A percentile compares a stretch with the other conserved stretches of the same genome.
Evolutionary conservation across 768 basidiomycete genomes (phyloP).

Genomic region (Clavulina sp.): DNA sequence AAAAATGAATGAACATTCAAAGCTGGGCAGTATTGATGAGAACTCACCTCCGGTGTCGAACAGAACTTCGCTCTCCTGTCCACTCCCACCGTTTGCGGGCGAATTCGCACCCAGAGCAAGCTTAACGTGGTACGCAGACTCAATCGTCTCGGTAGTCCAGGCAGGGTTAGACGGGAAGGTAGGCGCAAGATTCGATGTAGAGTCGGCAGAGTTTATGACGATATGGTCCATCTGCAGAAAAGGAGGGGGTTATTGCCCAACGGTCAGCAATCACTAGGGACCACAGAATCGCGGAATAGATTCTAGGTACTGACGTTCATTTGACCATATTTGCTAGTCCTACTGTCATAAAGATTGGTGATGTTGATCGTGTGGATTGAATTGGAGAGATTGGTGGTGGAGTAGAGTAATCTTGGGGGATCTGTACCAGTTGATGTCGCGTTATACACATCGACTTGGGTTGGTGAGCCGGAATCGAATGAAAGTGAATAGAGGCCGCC

Average conservation of each 20-base stretch:
- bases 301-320: background rate
- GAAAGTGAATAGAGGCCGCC: slow-evolving; percentile 2
- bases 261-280: background rate
- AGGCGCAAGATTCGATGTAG: background rate
- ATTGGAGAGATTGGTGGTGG: background rate
- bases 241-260: too few species aligned
- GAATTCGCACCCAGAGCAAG: background rate
- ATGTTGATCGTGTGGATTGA: slow-evolving; percentile 1
- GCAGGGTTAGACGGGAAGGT: background rate
- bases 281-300: background rate
- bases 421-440: background rate
- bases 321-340: background rate
- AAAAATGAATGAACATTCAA: too few species aligned
- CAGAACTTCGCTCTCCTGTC: background rate
- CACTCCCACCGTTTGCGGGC: background rate
- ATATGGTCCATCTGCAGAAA: background rate
- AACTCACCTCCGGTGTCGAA: background rate
- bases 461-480: slow-evolving; percentile 1
- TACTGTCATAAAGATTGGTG: background rate
- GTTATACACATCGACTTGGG: slow-evolving; percentile 2
- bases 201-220: background rate
- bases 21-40: too few species aligned
- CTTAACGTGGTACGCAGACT: background rate
- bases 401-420: slow-evolving; percentile 1
- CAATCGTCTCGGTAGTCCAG: background rate